Base-by-base conservation (phyloP, 345 rosid genomes). In the Boechera stricta region DNA sequence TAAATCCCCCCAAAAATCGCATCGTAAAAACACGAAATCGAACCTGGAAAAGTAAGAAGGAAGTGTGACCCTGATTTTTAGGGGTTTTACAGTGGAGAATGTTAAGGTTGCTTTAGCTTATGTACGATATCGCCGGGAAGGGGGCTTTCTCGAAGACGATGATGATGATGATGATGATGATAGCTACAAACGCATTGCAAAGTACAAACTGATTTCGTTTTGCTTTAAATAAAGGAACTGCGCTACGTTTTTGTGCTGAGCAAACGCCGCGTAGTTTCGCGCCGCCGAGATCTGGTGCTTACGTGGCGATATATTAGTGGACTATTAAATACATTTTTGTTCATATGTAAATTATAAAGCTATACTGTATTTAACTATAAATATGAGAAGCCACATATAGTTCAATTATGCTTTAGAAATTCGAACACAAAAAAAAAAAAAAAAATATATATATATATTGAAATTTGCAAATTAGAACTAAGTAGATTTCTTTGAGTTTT, bases 211-310 rank as follows among this genome's bases (percentile, higher is more conserved):
- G 44, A 48, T 12, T 68, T 67, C 48, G 42, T 21, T 51, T 49
- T 49, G 11, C n/a, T 26, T 58, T 68, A 38, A 12, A 21, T 59
- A 36, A 11, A 18, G 49, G 51, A 67, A 76, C 54, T 67, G 68
- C 79, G 79, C 42, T 67, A 61, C 69, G 79, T 76, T 76, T 76
- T 76, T 51, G 12, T 60, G 67, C 31, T 41, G 4, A 49, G 74
- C 64, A 61, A 76, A 76, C 79, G 74, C 74, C 79, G 74, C 69
- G 79, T 76, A 68, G 79, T 76, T 76, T 76, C 74, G 74, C 69
- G 69, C 79, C 79, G 74, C 54, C 69, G 36, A 51, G 55, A 51
- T 41, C 45, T 68, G 6, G 0, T 59, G 38, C 28, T 69, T 0
- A 18, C 63, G 74, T 69, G 74, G 38, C 69, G 4, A 31, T 0